Evolutionary conservation across 1,284 basidiomycete species (phyloP), one percentile per base, ranked within the genome.

Genomic region (Blastosporella zonata): DNA sequence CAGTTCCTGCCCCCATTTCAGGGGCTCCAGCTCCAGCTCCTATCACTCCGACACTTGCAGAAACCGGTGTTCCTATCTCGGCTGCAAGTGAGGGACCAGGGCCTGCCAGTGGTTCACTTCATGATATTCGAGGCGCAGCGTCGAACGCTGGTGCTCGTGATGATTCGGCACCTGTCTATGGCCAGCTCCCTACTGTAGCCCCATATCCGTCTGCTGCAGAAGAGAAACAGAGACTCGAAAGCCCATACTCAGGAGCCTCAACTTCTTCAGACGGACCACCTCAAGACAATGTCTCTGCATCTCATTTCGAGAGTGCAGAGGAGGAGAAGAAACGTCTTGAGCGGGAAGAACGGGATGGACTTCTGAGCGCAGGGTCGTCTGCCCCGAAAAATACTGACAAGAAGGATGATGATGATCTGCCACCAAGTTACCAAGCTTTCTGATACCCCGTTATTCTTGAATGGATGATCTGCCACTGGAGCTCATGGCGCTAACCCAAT

Each of bases 311-410:
- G 60, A 71, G 68, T 52, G 79, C 83, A 0, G 82, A 80, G 52
- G 80, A 83, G 15, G 84, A 86, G 71, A 87, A 87, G 74, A 78
- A 72, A 65, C 69, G 85, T 27, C 62, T 85, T 29, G 81, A 85
- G 62, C 73, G 75, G 43, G 82, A 87, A 60, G 81, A 84, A 57
- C 71, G 80, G 46, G 84, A 84, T 55, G 71, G 73, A 8, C 55
- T 82, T 17, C 59, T 80, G 37, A 65, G 64, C 17, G 63, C 62
- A 3, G 69, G 67, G 29, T 64, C 59, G 3, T 52, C 46, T 25
- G 22, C 40, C 7, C 29, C 18, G 21, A 39, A 50, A 20, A 40
- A 46, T 18, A 35, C 46, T 43, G 28, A 35, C 13, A 63, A 59
- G 46, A 55, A 54, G 56, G 59, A 56, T 39, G 71, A 75, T 28